Evolutionary conservation across 1,284 basidiomycete species (phyloP), one percentile per base, ranked within the genome.

Genomic region (Rhodotorula sp.): DNA sequence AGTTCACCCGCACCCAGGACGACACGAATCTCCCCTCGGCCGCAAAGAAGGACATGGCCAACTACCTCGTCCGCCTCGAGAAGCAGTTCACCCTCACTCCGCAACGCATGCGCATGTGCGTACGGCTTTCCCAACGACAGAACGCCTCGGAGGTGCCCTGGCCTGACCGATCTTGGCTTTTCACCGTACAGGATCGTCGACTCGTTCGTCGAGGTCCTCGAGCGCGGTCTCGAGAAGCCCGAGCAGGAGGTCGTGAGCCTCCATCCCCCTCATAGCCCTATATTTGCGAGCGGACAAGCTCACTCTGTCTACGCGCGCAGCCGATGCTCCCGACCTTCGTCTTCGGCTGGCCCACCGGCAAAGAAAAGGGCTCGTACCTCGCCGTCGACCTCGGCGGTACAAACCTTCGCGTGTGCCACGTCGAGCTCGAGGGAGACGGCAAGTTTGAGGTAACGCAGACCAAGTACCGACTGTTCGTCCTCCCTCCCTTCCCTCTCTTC

Each of bases 391-490:
- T 99, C 59, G 95, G 94, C 72, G 94, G 94, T 59, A 99, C 96
- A 58, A 99, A 99, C 80, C 85, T 99, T 48, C 92, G 95, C 64
- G 95, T 98, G 63, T 99, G 95, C 82, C 90, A 97, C 69, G 95
- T 99, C 64, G 90, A 89, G 29, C 84, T 99, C 22, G 87, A 91
- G 77, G 95, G 95, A 32, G 85, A 88, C 13, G 94, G 95, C 72
- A 93, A 95, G 83, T 99, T 98, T 81, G 94, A 98, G 82, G 91
- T 99, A 78, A 95, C 93, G 0, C 95, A 99, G 79, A 90, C 93
- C 62, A 99, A 99, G 82, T 98, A 98, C 82, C 90, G 94, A 67
- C 86, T 99, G 64, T 74, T 36, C 56, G 68, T 62, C 29, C 0
- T 47, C 29, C 47, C 10, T 34, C n/a, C 53, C 30, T 30, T n/a